phyloP scores from a whole-genome alignment of 169 alveolate genomes.

The Eimeria tenella region DNA sequence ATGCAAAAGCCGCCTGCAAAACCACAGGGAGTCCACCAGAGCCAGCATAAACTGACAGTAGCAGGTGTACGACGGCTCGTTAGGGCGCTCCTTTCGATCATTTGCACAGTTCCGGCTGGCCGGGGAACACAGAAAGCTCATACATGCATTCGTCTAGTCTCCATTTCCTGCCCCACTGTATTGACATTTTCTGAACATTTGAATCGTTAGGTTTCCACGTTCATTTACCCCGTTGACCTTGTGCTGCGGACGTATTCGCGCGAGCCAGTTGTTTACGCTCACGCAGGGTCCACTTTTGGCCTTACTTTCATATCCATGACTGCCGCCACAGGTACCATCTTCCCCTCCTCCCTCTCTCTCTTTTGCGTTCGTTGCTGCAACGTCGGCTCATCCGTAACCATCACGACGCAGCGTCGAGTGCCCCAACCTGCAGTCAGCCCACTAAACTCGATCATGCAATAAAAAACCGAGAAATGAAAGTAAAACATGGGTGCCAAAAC shows the following conservation, averaged over 20 bases:
- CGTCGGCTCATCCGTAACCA: constrained; percentile 70
- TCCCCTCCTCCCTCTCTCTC: constrained; percentile 75
- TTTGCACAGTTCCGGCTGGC: background rate
- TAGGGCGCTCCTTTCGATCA: background rate
- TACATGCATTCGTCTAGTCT: background rate
- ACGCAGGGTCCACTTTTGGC: background rate
- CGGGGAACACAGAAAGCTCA: too few species aligned
- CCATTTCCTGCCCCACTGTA: background rate
- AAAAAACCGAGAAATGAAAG: too few species aligned
- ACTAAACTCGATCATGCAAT: too few species aligned
- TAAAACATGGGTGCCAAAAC: too few species aligned
- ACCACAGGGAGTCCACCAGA: background rate
- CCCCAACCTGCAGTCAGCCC: constrained; percentile 65
- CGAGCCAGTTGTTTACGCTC: background rate
- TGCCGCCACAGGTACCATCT: constrained; percentile 67
- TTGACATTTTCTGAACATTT: too few species aligned
- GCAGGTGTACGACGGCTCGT: too few species aligned
- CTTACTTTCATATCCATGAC: constrained; percentile 76
- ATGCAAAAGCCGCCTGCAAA: constrained; percentile 65
- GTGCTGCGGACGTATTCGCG: background rate
- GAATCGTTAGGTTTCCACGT: too few species aligned
- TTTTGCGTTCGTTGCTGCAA: constrained; percentile 72
- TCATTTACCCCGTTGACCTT: background rate
- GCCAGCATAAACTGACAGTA: background rate
- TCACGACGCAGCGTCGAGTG: constrained; percentile 60